Evolutionary conservation across 805 yeast species (phyloP), one percentile per base, ranked within the genome.

Genomic region (Suhomyces canberraensis): DNA sequence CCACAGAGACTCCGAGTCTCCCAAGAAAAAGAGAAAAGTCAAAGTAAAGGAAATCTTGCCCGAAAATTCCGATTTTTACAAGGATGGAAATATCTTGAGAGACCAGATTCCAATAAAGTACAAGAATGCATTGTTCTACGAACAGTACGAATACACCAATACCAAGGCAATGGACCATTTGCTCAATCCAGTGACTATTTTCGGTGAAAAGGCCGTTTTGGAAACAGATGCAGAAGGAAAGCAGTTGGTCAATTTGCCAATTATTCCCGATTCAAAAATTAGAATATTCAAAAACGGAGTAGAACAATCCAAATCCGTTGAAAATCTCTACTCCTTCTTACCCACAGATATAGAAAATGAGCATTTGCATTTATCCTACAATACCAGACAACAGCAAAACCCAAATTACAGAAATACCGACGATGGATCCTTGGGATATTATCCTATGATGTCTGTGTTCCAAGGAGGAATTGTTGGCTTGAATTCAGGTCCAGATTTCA

Each of bases 71-170:
- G 34, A 32, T 14, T 45, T 44, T 31, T 33, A 29, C 16, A 46
- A 35, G 4, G 31, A 51, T 42, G 57, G 44, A 14, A 81, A 83
- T 46, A 66, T 84, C 11, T 59, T 75, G 2, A 72, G 98, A 38
- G 97, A 89, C 51, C 88, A 91, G 50, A 81, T 85, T 35, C 96
- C 97, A 1, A 85, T 93, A 34, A 74, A 84, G 48, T 88, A 84
- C 61, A 85, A 82, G 52, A 81, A 76, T 39, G 80, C 81, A 32
- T 62, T 87, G 18, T 89, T 78, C 61, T 89, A 80, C 55, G 99
- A 93, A 56, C 87, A 83, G 49, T 81, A 79, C 41, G 97, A 93
- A 56, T 87, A 84, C 51, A 74, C 79, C 4, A 63, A 79, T 3
- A 76, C 87, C 0, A 80, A 77, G 44, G 73, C 71, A 24, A 81